phyloP scores from a whole-genome alignment of 257 asterid genomes.

The Scutellaria barbata region DNA sequence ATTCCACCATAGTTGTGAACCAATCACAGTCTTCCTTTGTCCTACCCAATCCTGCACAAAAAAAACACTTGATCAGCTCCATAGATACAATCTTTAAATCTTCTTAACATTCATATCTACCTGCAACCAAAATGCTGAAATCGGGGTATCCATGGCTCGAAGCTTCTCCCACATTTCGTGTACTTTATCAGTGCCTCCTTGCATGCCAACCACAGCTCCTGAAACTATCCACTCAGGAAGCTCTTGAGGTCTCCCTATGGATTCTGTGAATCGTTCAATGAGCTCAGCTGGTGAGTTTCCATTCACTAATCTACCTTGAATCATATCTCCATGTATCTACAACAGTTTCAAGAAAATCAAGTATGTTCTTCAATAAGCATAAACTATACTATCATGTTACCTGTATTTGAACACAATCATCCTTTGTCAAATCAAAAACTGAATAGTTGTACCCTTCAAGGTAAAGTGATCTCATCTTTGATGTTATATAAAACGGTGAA shows the following conservation, averaged over 20 bases:
- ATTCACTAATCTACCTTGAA: slow-evolving; percentile 76
- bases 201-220: slow-evolving; percentile 96
- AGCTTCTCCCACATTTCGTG: slow-evolving; percentile 65
- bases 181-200: slow-evolving; percentile 81
- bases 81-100: not conserved
- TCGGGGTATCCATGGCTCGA: slow-evolving; percentile 65
- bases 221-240: slow-evolving; percentile 97
- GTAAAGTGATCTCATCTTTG: slow-evolving; percentile 88
- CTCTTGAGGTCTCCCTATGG: slow-evolving; percentile 78
- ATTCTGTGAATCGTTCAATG: slow-evolving; percentile 75
- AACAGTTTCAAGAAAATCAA: slow-evolving; percentile 32
- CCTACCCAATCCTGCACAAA: slow-evolving; percentile 91
- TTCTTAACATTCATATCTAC: slow-evolving; percentile 38
- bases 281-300: slow-evolving; percentile 90
- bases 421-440: slow-evolving; percentile 77
- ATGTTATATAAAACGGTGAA: slow-evolving; percentile 88
- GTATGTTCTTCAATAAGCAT: not conserved
- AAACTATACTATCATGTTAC: slow-evolving; percentile 38
- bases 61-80: slow-evolving; percentile 1
- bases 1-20: slow-evolving; percentile 99
- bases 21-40: slow-evolving; percentile 88
- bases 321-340: slow-evolving; percentile 73
- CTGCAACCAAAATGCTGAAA: slow-evolving; percentile 99
- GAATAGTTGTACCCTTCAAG: slow-evolving; percentile 93
- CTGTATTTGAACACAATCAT: slow-evolving; percentile 85